Conservation (phyloP, 1,139 yeast genomes). For the Eremothecium coryli region DNA sequence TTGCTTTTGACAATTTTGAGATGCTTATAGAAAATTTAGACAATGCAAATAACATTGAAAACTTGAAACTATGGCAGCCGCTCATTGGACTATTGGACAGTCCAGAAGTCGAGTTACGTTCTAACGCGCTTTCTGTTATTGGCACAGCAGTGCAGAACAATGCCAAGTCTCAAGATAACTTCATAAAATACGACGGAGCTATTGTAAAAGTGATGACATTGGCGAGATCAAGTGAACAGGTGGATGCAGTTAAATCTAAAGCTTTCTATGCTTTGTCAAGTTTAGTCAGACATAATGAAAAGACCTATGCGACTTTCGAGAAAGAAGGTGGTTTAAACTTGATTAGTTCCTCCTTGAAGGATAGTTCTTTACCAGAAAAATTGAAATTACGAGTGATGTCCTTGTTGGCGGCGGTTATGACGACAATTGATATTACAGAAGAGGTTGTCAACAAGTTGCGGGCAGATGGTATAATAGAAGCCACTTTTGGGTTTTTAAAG, state of each 20-base stretch:
- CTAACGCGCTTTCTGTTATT: constrained; percentile 60
- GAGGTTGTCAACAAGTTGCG: constrained; percentile 35
- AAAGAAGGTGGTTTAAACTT: constrained; percentile 55
- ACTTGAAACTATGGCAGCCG: constrained; percentile 70
- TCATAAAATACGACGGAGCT: constrained; percentile 43
- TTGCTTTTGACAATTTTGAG: constrained; percentile 85
- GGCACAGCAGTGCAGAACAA: constrained; percentile 94
- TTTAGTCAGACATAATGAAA: constrained; percentile 59
- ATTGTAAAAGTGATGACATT: constrained; percentile 39
- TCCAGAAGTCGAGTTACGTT: constrained; percentile 40
- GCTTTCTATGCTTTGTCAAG: constrained; percentile 72
- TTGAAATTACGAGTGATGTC: constrained; percentile 48
- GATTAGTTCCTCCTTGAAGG: constrained; percentile 28
- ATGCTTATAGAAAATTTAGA: constrained; percentile 91
- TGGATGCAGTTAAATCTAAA: constrained; percentile 43
- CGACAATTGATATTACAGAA: constrained; percentile 38
- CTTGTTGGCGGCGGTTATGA: constrained; percentile 46
- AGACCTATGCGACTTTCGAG: constrained; percentile 48
- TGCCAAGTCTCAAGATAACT: constrained; percentile 59
- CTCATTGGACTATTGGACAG: constrained; percentile 44
- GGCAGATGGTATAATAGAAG: constrained; percentile 34
- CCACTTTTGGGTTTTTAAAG: constrained; percentile 34
- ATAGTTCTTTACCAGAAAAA: constrained; percentile 29
- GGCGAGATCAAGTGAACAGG: constrained; percentile 29
- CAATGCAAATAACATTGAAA: constrained; percentile 87